A percentile compares a stretch with the other conserved stretches of the same genome.
Conservation (phyloP, 2,329 filamentous ascomycete species). For the Myrmaecium sp. region DNA sequence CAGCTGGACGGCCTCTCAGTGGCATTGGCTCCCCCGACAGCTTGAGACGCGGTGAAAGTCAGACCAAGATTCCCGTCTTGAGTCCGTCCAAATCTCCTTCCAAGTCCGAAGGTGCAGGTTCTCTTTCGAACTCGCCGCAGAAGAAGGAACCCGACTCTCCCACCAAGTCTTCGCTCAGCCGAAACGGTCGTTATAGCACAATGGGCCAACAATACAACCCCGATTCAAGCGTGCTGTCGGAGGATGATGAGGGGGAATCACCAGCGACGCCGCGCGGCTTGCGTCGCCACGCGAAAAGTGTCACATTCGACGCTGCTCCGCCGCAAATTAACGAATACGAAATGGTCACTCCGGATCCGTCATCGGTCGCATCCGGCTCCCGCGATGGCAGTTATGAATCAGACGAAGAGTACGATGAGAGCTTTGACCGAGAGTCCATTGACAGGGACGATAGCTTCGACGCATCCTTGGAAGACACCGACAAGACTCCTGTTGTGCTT, state of each 20-base stretch:
- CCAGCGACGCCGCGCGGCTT: slow-evolving; percentile 48
- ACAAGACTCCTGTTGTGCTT: slow-evolving; percentile 94
- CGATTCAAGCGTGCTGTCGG: slow-evolving; percentile 18
- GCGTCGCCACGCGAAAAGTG: slow-evolving; percentile 83
- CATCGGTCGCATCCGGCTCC: slow-evolving; percentile 74
- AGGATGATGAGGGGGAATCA: slow-evolving; percentile 33
- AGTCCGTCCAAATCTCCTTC: slow-evolving; percentile 37
- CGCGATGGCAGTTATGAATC: slow-evolving; percentile 89
- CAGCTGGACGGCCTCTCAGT: slow-evolving; percentile 40
- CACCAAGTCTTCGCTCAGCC: slow-evolving; percentile 75
- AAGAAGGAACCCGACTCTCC: slow-evolving; percentile 41
- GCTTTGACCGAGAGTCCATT: slow-evolving; percentile 38
- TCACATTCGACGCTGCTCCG: slow-evolving; percentile 87
- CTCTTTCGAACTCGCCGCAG: slow-evolving; percentile 9
- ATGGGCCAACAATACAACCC: slow-evolving; percentile 14
- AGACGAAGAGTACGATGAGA: slow-evolving; percentile 55
- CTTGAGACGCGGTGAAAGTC: slow-evolving; percentile 37
- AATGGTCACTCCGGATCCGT: slow-evolving; percentile 93
- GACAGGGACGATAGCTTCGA: slow-evolving; percentile 82
- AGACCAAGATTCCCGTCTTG: slow-evolving; percentile 40
- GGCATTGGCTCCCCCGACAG: slow-evolving; percentile 28
- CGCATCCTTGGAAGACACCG: slow-evolving; percentile 82
- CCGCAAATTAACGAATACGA: slow-evolving; percentile 96
- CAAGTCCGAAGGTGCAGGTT: slow-evolving; percentile 43
- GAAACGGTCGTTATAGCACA: slow-evolving; percentile 38